These are phyloP conservation scores for Ophiosphaerella narmari DNA, from an alignment of 2,329 filamentous ascomycete genomes.

Conservation along the genomic window DNA sequence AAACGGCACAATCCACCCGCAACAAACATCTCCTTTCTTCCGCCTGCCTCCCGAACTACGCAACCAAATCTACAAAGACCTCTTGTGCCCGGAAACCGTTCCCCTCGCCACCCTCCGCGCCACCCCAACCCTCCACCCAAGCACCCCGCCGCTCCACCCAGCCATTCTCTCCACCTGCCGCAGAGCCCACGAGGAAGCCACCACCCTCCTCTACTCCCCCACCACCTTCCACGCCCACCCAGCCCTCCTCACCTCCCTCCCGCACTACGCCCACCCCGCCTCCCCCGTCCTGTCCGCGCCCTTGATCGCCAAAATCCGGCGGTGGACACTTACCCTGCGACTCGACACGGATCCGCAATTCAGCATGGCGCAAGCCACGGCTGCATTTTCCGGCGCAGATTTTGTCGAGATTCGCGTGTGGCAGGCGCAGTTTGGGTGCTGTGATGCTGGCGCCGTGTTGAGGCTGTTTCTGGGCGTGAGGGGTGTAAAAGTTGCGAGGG, in stretches of 20 bases:
- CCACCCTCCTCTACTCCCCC: slow-evolving; percentile 53
- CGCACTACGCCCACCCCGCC: slow-evolving; percentile 46
- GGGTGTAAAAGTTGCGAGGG: slow-evolving; percentile 50
- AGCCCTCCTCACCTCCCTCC: slow-evolving; percentile 51
- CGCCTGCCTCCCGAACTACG: slow-evolving; percentile 63
- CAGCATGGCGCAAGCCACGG: slow-evolving; percentile 41
- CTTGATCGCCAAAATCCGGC: slow-evolving; percentile 44
- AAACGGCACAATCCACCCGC: slow-evolving; percentile 6
- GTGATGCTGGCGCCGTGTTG: slow-evolving; percentile 50
- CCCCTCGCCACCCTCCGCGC: slow-evolving; percentile 9
- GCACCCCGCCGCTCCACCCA: slow-evolving; percentile 37
- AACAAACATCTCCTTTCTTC: slow-evolving; percentile 40
- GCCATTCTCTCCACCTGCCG: slow-evolving; percentile 50
- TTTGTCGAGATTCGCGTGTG: slow-evolving; percentile 57
- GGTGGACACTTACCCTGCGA: slow-evolving; percentile 53
- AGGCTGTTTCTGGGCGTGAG: slow-evolving; percentile 53
- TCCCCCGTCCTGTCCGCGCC: slow-evolving; percentile 43
- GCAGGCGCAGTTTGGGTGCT: slow-evolving; percentile 46
- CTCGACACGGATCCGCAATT: slow-evolving; percentile 58
- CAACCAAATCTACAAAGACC: slow-evolving; percentile 59
- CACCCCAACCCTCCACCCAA: slow-evolving; percentile 6
- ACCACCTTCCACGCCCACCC: slow-evolving; percentile 58
- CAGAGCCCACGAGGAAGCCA: slow-evolving; percentile 48
- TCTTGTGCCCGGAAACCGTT: slow-evolving; percentile 38
- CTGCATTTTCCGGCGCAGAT: slow-evolving; percentile 53